Percentiles rank a stretch among this genome's conserved stretches.
phyloP scores from a whole-genome alignment of 2,329 filamentous ascomycete species.

The Arthrobotrys megalospora region DNA sequence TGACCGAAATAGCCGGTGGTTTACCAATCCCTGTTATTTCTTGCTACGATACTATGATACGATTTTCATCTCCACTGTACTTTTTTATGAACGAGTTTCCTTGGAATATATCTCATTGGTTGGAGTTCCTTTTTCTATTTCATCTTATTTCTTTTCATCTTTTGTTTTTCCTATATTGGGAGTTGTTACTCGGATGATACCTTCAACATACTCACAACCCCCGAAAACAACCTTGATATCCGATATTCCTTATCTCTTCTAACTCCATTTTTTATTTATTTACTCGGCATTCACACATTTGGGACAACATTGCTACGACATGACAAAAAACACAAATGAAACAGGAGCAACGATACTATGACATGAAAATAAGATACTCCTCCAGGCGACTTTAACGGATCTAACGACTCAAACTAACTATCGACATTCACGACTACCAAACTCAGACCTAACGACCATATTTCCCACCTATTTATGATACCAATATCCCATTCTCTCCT shows the following conservation, averaged over 20 bases:
- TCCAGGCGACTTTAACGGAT: no score
- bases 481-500: no score
- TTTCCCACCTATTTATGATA: not conserved
- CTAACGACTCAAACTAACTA: no score
- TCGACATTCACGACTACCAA: no score
- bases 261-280: not conserved
- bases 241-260: constrained; percentile 14
- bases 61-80: constrained; percentile 23
- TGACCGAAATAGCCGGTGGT: not conserved
- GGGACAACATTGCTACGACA: constrained; percentile 12
- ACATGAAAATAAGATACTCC: no score
- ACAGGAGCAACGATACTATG: not conserved
- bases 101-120: constrained; percentile 21
- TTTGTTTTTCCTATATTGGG: not conserved
- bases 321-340: not conserved
- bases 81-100: constrained; percentile 33
- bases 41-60: constrained; percentile 31
- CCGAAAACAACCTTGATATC: constrained; percentile 8
- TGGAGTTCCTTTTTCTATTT: constrained; percentile 14
- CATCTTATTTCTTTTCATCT: not conserved
- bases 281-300: not conserved
- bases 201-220: not conserved
- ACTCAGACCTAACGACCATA: no score
- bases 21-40: not conserved
- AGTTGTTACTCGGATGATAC: constrained; percentile 2